These are phyloP conservation scores for Xylariaceae sp. DNA, from an alignment of 2,329 filamentous ascomycete species.

Conservation along the genomic window DNA sequence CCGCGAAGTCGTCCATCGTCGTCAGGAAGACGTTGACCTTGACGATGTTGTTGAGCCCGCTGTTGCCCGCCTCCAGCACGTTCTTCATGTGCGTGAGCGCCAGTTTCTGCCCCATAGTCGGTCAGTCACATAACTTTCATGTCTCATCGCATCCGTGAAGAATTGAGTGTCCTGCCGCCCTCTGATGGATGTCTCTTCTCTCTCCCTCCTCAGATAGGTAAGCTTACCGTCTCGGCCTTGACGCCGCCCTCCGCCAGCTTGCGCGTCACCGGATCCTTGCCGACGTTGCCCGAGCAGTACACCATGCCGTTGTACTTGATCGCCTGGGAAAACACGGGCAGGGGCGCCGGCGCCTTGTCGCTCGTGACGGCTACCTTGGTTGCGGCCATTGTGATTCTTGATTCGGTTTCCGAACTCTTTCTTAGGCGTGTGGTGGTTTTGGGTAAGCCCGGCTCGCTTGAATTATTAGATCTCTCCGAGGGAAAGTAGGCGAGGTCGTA, in stretches of 20 bases:
- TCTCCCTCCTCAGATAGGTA: too few species aligned
- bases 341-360: constrained; percentile 40
- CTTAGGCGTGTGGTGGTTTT: too few species aligned
- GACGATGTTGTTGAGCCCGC: constrained; percentile 51
- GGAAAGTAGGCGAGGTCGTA: too few species aligned
- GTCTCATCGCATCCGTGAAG: too few species aligned
- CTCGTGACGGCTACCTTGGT: constrained; percentile 30
- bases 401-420: background rate
- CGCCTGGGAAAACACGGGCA: constrained; percentile 53
- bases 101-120: constrained; percentile 36
- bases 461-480: too few species aligned
- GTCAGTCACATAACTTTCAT: too few species aligned
- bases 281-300: constrained; percentile 61
- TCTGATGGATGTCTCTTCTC: too few species aligned
- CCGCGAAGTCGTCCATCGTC: constrained; percentile 56
- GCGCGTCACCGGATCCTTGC: constrained; percentile 46
- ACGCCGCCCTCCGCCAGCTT: constrained; percentile 50
- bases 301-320: constrained; percentile 58
- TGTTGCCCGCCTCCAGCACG: constrained; percentile 54
- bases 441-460: too few species aligned
- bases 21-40: constrained; percentile 62
- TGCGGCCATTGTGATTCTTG: constrained; percentile 6
- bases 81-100: constrained; percentile 50
- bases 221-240: constrained; percentile 41
- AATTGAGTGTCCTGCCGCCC: too few species aligned